A percentile compares a stretch with the other conserved stretches of the same genome.
Evolutionary conservation across 345 rosid genomes (phyloP).

Genomic region (Rhodamnia argentea): DNA sequence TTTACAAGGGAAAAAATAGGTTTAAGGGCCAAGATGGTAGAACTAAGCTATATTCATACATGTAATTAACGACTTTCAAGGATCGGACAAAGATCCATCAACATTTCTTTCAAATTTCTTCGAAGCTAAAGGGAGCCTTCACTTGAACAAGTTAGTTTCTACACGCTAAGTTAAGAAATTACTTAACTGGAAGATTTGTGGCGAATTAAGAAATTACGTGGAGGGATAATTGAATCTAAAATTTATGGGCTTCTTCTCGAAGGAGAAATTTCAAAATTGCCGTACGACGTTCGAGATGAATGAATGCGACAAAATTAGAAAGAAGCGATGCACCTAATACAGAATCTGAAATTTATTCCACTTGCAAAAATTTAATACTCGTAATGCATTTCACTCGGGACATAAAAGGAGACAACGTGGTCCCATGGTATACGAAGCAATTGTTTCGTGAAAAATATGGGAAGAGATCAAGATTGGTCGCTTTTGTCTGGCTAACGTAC

Average conservation of each 20-base stretch:
- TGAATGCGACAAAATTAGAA: background rate
- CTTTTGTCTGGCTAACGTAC: background rate
- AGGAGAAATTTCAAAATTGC: background rate
- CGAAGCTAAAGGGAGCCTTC: background rate
- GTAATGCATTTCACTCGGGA: background rate
- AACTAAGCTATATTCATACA: background rate
- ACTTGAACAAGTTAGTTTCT: background rate
- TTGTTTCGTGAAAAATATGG: background rate
- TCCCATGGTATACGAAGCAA: background rate
- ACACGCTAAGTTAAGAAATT: background rate
- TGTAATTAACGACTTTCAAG: background rate
- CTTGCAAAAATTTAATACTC: background rate
- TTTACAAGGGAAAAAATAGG: background rate
- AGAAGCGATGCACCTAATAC: background rate
- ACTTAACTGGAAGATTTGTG: background rate
- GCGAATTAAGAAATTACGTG: background rate
- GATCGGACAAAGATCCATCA: background rate
- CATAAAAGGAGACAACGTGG: background rate
- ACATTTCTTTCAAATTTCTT: background rate
- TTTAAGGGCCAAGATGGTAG: background rate
- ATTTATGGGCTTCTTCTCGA: background rate
- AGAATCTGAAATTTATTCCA: accelerated
- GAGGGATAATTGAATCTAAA: background rate
- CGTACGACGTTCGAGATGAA: background rate
- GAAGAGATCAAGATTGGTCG: background rate